Conservation (phyloP, 2,329 filamentous ascomycete species). For the Parastagonospora nodorum region DNA sequence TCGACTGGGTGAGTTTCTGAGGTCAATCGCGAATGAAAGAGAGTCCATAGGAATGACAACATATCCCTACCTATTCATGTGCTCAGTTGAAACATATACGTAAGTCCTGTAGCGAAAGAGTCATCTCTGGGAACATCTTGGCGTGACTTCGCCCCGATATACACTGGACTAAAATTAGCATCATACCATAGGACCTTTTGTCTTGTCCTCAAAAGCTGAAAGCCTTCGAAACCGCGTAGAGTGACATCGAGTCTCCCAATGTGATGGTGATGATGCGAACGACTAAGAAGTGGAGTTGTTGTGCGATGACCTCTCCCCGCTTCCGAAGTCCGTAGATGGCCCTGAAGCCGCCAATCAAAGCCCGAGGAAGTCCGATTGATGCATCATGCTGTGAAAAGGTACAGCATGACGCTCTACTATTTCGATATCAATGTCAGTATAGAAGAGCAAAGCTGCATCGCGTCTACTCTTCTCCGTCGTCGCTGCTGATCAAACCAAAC, state of each 20-base stretch:
- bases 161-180: not conserved
- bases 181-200: too few relatives aligned
- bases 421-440: not conserved
- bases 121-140: not conserved
- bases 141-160: not conserved
- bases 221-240: too few relatives aligned
- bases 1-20: too few relatives aligned
- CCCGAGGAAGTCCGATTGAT: slow-evolving; percentile 3
- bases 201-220: too few relatives aligned
- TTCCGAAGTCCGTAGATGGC: slow-evolving; percentile 20
- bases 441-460: not conserved
- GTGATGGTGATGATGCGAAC: not conserved
- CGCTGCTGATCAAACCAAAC: not conserved
- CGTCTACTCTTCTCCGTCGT: not conserved
- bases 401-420: not conserved
- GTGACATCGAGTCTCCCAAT: too few relatives aligned
- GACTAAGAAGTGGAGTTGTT: not conserved
- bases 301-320: slow-evolving; percentile 10
- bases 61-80: not conserved
- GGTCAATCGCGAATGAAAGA: not conserved
- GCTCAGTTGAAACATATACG: not conserved
- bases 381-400: not conserved
- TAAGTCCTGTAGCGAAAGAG: not conserved
- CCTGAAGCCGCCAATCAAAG: slow-evolving; percentile 9
- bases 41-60: not conserved